Evolutionary conservation across 345 rosid species (phyloP).

Genomic region (Angophora floribunda): DNA sequence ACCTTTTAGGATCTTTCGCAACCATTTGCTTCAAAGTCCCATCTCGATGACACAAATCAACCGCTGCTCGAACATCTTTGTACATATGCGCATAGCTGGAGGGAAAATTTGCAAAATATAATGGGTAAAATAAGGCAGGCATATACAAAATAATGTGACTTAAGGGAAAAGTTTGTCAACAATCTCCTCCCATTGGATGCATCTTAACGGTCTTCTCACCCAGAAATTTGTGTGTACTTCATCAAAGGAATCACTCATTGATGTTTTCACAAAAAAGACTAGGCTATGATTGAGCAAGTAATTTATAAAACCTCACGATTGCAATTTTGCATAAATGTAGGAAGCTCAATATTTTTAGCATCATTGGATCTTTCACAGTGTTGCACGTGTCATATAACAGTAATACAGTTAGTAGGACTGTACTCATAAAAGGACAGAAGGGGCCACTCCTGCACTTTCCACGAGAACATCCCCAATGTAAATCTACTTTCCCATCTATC

Average conservation of each 20-base stretch:
- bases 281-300: neutral
- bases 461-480: neutral
- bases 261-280: neutral
- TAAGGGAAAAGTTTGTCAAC: neutral
- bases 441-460: neutral
- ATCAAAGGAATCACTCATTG: neutral
- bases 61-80: slow-evolving; percentile 92
- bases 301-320: neutral
- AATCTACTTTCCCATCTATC: neutral
- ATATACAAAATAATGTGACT: neutral
- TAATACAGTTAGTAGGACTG: neutral
- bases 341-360: neutral
- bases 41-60: slow-evolving; percentile 98
- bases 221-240: neutral
- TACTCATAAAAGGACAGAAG: neutral
- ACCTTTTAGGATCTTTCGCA: slow-evolving; percentile 61
- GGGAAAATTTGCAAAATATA: neutral
- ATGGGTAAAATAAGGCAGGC: neutral
- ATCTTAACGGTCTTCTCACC: neutral
- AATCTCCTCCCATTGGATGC: neutral
- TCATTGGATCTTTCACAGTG: neutral
- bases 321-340: neutral
- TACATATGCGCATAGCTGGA: slow-evolving; percentile 76
- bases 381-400: neutral
- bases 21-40: slow-evolving; percentile 98